These are phyloP conservation scores for Pinus tabuliformis DNA, from an alignment of 75 land plant species.

Conservation along the genomic window DNA sequence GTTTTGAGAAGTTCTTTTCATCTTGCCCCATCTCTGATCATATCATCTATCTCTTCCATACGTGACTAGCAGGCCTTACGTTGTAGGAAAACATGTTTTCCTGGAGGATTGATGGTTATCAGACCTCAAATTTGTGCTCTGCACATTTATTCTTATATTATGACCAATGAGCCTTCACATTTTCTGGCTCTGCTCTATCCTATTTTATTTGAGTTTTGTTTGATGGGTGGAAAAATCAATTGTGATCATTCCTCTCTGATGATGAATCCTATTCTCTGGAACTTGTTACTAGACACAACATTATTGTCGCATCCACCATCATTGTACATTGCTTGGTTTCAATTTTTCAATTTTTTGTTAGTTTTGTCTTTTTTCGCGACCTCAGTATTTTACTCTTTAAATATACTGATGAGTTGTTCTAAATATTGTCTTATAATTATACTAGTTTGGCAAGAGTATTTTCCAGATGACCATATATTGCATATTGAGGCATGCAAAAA, in stretches of 20 bases:
- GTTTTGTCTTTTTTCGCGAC: not conserved
- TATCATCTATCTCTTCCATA: not conserved
- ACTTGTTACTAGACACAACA: not conserved
- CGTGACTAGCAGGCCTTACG: not conserved
- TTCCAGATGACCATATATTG: not conserved
- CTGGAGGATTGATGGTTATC: not conserved
- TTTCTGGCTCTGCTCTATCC: not conserved
- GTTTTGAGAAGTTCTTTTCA: too few species aligned
- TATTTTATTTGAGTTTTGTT: not conserved
- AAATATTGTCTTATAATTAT: not conserved
- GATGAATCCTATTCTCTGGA: not conserved
- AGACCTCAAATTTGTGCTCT: not conserved
- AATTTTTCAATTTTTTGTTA: too few species aligned
- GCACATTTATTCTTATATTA: not conserved
- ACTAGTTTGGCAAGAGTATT: not conserved
- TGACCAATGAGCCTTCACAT: not conserved
- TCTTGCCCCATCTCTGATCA: too few species aligned
- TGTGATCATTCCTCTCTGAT: not conserved
- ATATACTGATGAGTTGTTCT: not conserved
- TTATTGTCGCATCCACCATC: not conserved
- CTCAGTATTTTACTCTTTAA: not conserved
- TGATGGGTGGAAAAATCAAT: not conserved
- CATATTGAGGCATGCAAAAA: too few species aligned
- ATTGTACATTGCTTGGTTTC: not conserved
- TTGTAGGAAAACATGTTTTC: not conserved